Evolutionary conservation across 352 stramenopile species (phyloP).

Genomic region (Pythium coloratum): DNA sequence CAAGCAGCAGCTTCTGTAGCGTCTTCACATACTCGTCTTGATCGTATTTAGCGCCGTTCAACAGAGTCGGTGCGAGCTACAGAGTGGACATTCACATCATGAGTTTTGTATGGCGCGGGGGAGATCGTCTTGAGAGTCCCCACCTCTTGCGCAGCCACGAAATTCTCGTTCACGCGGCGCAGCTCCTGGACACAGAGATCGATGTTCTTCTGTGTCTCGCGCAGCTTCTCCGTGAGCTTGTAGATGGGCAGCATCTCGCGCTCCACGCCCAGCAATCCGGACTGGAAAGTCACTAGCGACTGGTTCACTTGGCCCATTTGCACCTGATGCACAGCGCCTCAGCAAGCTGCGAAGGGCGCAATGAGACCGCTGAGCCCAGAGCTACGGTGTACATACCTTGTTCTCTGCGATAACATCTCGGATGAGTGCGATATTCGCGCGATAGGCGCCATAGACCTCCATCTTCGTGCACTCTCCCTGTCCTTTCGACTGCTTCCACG

Average conservation of each 20-base stretch:
- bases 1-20: slow-evolving; percentile 64
- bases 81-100: slow-evolving; percentile 1
- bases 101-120: too few species aligned
- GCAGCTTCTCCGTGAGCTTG: slow-evolving; percentile 79
- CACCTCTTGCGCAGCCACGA: slow-evolving; percentile 69
- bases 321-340: slow-evolving; percentile 26
- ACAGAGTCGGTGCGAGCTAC: slow-evolving; percentile 61
- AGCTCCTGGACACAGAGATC: slow-evolving; percentile 76
- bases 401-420: slow-evolving; percentile 64
- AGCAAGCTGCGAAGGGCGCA: background rate
- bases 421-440: slow-evolving; percentile 53
- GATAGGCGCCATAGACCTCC: slow-evolving; percentile 58
- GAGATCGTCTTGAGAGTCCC: background rate
- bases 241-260: slow-evolving; percentile 84
- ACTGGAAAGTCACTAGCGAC: slow-evolving; percentile 62
- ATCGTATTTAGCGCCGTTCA: slow-evolving; percentile 73
- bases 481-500: background rate
- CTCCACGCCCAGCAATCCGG: slow-evolving; percentile 67
- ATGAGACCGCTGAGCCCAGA: background rate
- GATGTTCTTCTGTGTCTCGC: slow-evolving; percentile 83
- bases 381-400: slow-evolving; percentile 35
- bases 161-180: slow-evolving; percentile 71
- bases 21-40: slow-evolving; percentile 67
- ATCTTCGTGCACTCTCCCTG: slow-evolving; percentile 26
- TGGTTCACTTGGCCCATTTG: slow-evolving; percentile 64